Conservation (phyloP, 2,329 filamentous ascomycete genomes). For the Plenodomus lindquistii region DNA sequence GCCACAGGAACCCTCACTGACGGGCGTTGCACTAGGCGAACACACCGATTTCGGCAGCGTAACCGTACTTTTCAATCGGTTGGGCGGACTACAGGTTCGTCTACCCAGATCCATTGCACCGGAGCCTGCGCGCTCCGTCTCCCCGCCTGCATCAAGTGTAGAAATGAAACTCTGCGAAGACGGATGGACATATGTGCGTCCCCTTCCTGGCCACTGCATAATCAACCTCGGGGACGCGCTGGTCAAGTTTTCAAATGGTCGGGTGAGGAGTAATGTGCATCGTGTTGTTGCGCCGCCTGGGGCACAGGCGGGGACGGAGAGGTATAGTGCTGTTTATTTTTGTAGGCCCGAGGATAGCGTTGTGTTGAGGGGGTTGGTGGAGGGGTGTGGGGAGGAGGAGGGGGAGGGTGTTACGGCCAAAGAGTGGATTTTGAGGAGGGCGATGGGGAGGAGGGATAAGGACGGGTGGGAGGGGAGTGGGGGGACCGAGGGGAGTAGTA, state of each 20-base stretch:
- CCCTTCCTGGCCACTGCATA: slow-evolving; percentile 53
- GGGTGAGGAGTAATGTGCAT: slow-evolving; percentile 51
- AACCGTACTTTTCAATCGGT: slow-evolving; percentile 60
- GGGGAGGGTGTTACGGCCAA: slow-evolving; percentile 45
- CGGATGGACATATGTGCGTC: slow-evolving; percentile 58
- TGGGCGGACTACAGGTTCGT: slow-evolving; percentile 60
- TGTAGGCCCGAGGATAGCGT: slow-evolving; percentile 50
- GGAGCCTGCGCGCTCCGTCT: neutral
- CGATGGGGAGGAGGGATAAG: slow-evolving; percentile 41
- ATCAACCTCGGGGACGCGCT: slow-evolving; percentile 56
- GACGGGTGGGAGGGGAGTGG: slow-evolving; percentile 37
- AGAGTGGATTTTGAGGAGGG: slow-evolving; percentile 50
- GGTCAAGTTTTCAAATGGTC: slow-evolving; percentile 50
- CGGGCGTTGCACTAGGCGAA: slow-evolving; percentile 52
- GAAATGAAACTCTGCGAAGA: slow-evolving; percentile 29
- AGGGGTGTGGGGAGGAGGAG: slow-evolving; percentile 17
- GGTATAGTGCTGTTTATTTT: slow-evolving; percentile 62
- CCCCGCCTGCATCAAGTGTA: neutral
- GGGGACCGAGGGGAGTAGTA: slow-evolving; percentile 37
- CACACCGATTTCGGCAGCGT: slow-evolving; percentile 63
- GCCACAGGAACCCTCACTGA: slow-evolving; percentile 50
- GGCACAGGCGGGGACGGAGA: slow-evolving; percentile 40
- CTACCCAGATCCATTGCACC: slow-evolving; percentile 42
- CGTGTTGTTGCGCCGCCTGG: slow-evolving; percentile 56
- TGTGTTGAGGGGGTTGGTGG: slow-evolving; percentile 32